These are phyloP conservation scores for Sindora glabra DNA, from an alignment of 306 rosid species.

Conservation along the genomic window DNA sequence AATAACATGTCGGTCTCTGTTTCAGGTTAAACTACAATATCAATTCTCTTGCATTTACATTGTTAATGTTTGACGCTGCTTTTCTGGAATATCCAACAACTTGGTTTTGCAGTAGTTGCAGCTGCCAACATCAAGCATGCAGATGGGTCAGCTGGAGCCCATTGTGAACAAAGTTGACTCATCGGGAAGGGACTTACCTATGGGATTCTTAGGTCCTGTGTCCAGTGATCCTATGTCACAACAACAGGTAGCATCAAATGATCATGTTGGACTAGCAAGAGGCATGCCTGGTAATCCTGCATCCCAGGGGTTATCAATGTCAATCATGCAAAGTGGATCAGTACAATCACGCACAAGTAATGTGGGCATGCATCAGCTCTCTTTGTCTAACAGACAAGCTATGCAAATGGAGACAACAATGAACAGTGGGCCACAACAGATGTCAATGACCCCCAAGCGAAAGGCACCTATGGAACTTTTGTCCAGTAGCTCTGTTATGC, in stretches of 20 bases:
- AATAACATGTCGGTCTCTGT: conserved; percentile 6
- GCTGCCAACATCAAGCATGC: conserved; percentile 35
- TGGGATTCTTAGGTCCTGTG: conserved; percentile 40
- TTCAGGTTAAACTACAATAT: conserved; percentile 10
- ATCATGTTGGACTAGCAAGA: conserved; percentile 33
- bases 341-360: conserved; percentile 18
- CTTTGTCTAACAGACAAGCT: conserved; percentile 25
- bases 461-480: too few relatives aligned
- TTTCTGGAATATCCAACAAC: conserved; percentile 48
- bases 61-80: not conserved
- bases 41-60: not conserved
- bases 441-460: too few relatives aligned
- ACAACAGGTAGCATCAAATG: conserved; percentile 26
- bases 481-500: too few relatives aligned
- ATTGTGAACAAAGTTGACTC: conserved; percentile 38
- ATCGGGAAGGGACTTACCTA: conserved; percentile 40
- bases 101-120: conserved; percentile 53
- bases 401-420: conserved; percentile 30
- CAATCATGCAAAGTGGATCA: conserved; percentile 35
- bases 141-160: conserved; percentile 57
- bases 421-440: conserved; percentile 29
- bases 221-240: conserved; percentile 32
- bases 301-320: conserved; percentile 31
- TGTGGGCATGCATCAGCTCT: conserved; percentile 23
- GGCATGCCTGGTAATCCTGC: conserved; percentile 27